Evolutionary conservation across 805 yeast species (phyloP).

Genomic region (Candida verbasci): DNA sequence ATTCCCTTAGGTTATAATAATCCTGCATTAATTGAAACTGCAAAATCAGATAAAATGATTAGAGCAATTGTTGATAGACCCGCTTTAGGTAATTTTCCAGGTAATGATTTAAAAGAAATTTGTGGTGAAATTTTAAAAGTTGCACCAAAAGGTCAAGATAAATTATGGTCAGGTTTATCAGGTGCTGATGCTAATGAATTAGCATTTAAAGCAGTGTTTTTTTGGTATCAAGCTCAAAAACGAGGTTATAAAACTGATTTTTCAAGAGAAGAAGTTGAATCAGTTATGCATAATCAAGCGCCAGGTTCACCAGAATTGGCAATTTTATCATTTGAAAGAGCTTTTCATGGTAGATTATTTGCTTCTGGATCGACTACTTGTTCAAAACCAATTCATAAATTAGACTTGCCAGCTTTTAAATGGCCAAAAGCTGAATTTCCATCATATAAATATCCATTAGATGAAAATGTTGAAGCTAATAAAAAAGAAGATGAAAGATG

Average conservation of each 20-base stretch:
- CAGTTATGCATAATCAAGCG: conserved; percentile 75
- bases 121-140: conserved; percentile 45
- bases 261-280: conserved; percentile 60
- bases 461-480: conserved; percentile 58
- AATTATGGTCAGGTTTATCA: conserved; percentile 75
- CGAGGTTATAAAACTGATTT: conserved; percentile 63
- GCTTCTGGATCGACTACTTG: conserved; percentile 89
- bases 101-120: conserved; percentile 60
- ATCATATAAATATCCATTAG: conserved; percentile 77
- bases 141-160: conserved; percentile 75
- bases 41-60: conserved; percentile 64
- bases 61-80: conserved; percentile 79
- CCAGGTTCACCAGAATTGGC: conserved; percentile 91
- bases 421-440: conserved; percentile 99
- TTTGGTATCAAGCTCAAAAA: conserved; percentile 66
- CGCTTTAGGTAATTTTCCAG: conserved; percentile 79
- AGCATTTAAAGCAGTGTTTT: conserved; percentile 85
- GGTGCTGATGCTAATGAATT: conserved; percentile 89
- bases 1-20: conserved; percentile 84
- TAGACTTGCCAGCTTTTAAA: conserved; percentile 87
- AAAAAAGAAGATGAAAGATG: conserved; percentile 77
- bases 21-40: conserved; percentile 67
- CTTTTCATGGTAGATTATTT: conserved; percentile 93
- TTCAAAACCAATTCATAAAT: conserved; percentile 91
- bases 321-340: conserved; percentile 78